Conservation (phyloP, 352 stramenopile genomes). For the Stramenopiles sp. region DNA sequence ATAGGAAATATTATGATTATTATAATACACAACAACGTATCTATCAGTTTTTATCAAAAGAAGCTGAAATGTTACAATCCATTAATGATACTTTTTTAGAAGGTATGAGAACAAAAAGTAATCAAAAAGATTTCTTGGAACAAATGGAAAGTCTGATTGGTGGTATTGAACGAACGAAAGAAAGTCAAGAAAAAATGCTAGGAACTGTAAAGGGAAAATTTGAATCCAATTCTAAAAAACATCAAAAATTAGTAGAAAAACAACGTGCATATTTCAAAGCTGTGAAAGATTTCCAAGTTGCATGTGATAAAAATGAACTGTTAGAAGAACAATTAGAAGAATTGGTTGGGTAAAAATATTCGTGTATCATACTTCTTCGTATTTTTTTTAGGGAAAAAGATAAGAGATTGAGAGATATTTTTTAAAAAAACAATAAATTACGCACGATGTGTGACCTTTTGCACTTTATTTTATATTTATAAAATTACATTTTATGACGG, state of each 20-base stretch:
- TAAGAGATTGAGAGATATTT: too few species aligned
- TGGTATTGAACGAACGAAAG: conserved; percentile 39
- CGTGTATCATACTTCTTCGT: too few species aligned
- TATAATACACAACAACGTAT: conserved; percentile 62
- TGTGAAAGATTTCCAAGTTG: conserved; percentile 58
- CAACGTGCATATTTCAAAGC: conserved; percentile 44
- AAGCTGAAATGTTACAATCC: conserved; percentile 51
- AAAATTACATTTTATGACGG: too few species aligned
- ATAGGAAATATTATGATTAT: conserved; percentile 53
- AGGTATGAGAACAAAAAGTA: conserved; percentile 38
- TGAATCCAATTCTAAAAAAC: conserved; percentile 13
- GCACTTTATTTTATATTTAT: too few species aligned
- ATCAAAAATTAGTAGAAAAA: conserved; percentile 14
- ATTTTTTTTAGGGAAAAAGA: too few species aligned
- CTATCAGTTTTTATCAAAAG: conserved; percentile 51
- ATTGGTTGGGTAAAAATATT: too few species aligned
- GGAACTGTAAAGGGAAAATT: conserved; percentile 8
- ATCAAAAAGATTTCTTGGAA: conserved; percentile 43
- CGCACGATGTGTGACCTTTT: too few species aligned
- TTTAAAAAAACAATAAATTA: too few species aligned
- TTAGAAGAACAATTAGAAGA: conserved; percentile 22
- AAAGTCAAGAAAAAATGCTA: conserved; percentile 28
- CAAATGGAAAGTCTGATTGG: conserved; percentile 44
- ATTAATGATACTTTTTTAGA: conserved; percentile 54
- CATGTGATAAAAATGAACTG: conserved; percentile 58